A percentile compares a stretch with the other conserved stretches of the same genome.
These are phyloP conservation scores for Ophiostoma triangulosporum DNA, from an alignment of 2,329 filamentous ascomycete species.

Conservation along the genomic window DNA sequence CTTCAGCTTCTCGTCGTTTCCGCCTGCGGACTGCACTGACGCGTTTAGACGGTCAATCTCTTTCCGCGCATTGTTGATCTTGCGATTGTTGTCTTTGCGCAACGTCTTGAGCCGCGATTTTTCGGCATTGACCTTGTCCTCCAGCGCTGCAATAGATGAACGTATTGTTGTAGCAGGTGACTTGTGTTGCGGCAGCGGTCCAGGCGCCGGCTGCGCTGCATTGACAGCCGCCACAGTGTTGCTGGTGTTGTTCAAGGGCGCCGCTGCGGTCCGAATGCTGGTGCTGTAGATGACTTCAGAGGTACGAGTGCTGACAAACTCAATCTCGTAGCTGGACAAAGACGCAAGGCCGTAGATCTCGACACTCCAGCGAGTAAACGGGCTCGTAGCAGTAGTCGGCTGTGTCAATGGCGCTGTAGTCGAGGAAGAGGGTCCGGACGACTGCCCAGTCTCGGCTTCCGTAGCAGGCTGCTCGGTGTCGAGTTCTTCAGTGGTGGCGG, in stretches of 20 bases:
- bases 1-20: conserved; percentile 61
- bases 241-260: conserved; percentile 25
- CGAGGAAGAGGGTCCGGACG: background rate
- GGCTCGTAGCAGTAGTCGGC: conserved; percentile 14
- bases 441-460: background rate
- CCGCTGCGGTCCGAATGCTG: conserved; percentile 52
- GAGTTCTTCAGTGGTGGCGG: conserved; percentile 17
- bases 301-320: conserved; percentile 58
- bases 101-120: conserved; percentile 54
- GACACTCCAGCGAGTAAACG: conserved; percentile 50
- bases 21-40: conserved; percentile 54
- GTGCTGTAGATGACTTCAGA: conserved; percentile 56
- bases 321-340: conserved; percentile 63
- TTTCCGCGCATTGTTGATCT: conserved; percentile 52
- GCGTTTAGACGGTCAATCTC: conserved; percentile 58
- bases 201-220: conserved; percentile 11
- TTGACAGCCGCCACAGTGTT: conserved; percentile 23
- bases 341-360: conserved; percentile 58
- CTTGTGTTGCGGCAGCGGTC: conserved; percentile 53
- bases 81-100: conserved; percentile 62
- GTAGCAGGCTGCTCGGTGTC: background rate
- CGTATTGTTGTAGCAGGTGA: conserved; percentile 65
- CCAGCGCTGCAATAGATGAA: conserved; percentile 60
- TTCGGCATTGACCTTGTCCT: conserved; percentile 56
- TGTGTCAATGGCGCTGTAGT: background rate